Percentiles rank a stretch among this genome's conserved stretches.
These are phyloP conservation scores for Pseudogymnoascus pannorum DNA, from an alignment of 2,329 filamentous ascomycete species.

Conservation along the genomic window DNA sequence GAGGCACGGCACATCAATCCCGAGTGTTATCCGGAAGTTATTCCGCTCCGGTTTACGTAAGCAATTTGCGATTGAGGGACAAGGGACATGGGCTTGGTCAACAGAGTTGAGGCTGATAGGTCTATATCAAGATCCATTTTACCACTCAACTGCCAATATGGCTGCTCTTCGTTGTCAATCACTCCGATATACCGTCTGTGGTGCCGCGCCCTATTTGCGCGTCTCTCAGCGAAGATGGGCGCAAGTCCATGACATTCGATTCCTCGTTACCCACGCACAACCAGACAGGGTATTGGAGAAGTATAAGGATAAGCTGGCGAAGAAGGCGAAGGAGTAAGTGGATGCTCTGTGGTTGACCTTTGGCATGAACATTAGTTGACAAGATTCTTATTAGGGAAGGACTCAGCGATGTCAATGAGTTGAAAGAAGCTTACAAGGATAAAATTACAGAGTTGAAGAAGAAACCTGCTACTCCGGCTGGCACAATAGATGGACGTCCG, in stretches of 20 bases:
- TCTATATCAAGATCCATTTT: conserved; percentile 2
- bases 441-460: conserved; percentile 69
- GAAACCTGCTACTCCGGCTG: conserved; percentile 51
- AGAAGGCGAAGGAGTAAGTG: conserved; percentile 64
- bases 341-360: background rate
- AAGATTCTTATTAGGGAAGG: conserved; percentile 41
- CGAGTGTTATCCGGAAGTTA: conserved; percentile 4
- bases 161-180: conserved; percentile 40
- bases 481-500: conserved; percentile 27
- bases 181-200: conserved; percentile 37
- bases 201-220: conserved; percentile 25
- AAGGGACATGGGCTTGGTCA: background rate
- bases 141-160: conserved; percentile 28
- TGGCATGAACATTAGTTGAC: background rate
- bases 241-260: conserved; percentile 85
- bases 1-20: conserved; percentile 9
- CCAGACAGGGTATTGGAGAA: conserved; percentile 67
- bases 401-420: conserved; percentile 60
- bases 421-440: conserved; percentile 78
- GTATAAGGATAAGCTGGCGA: conserved; percentile 77
- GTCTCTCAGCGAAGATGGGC: conserved; percentile 72
- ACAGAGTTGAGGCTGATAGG: background rate
- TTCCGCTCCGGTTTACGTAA: conserved; percentile 1
- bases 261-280: conserved; percentile 70
- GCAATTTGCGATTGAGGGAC: conserved; percentile 5